These are phyloP conservation scores for Mucor piriformis DNA, from an alignment of 371 early-diverging fungal species.

Conservation along the genomic window DNA sequence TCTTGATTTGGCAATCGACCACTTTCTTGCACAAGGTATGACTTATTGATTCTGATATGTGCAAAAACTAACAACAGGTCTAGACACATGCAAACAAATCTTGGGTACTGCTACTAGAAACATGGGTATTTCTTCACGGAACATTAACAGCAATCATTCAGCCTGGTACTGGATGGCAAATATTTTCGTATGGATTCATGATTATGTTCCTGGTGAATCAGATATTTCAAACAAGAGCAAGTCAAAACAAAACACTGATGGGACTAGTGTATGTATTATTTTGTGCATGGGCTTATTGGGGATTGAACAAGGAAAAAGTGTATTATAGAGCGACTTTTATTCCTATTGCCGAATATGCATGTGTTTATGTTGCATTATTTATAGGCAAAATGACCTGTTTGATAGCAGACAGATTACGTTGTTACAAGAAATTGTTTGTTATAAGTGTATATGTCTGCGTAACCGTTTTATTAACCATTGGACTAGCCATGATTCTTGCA, in stretches of 20 bases:
- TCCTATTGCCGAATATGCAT: conserved; percentile 42
- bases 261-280: conserved; percentile 20
- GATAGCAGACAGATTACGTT: background rate
- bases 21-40: conserved; percentile 40
- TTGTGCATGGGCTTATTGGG: conserved; percentile 21
- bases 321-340: conserved; percentile 45
- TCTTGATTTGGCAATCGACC: conserved; percentile 51
- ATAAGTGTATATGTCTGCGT: conserved; percentile 7
- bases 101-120: conserved; percentile 42
- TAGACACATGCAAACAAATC: conserved; percentile 44
- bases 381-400: conserved; percentile 22
- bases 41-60: background rate
- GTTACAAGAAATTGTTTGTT: conserved; percentile 1
- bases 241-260: conserved; percentile 15
- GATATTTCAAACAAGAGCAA: conserved; percentile 31
- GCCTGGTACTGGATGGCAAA: conserved; percentile 48
- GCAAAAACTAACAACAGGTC: background rate
- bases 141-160: conserved; percentile 45
- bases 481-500: conserved; percentile 35
- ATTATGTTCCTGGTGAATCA: conserved; percentile 42
- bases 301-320: conserved; percentile 30
- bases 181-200: conserved; percentile 46
- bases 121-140: conserved; percentile 48
- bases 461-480: conserved; percentile 19
- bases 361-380: conserved; percentile 22